Evolutionary conservation across 805 yeast genomes (phyloP), one percentile per base, ranked within the genome.

Genomic region (Kluyveromyces nonfermentans): DNA sequence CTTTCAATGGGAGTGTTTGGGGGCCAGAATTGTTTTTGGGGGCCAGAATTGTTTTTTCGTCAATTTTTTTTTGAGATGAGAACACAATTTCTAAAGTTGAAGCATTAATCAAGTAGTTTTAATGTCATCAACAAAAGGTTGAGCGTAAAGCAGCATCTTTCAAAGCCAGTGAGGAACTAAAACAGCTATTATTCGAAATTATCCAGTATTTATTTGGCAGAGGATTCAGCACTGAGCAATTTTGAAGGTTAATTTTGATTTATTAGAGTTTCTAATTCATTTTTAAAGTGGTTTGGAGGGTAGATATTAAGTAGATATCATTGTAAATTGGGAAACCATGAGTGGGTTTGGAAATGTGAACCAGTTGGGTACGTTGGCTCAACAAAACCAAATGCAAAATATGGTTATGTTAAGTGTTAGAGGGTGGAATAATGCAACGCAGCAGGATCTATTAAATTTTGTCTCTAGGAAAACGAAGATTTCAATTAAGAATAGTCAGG

Each of bases 371-470:
- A 40, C 46, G 35, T 16, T 55, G 39, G 63, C 62, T 7, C 59
- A 54, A 38, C 62, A 58, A 40, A 52, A 53, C 35, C 50, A 50
- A 15, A 46, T 45, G 37, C 63, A 60, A 41, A 70, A 67, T 40
- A 51, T 62, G 30, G 68, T 76, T 4, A 68, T 73, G 3, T 72
- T 87, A 9, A 86, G 83, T 50, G 71, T 87, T 9, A 65, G 71
- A 33, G 86, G 88, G 37, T 88, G 96, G 96, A 80, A 82, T 47
- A 85, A 86, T 47, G 94, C 88, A 1, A 60, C 82, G 1, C 70
- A 72, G 47, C 78, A 73, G 16, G 95, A 87, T 46, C 69, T 87
- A 46, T 69, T 83, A 8, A 68, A 71, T 33, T 89, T 88, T 60
- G 62, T 88, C 14, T 74, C 79, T 40, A 72, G 95, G 50, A 85